Conservation (phyloP, 1,284 basidiomycete genomes). For the Leucoagaricus sp. region DNA sequence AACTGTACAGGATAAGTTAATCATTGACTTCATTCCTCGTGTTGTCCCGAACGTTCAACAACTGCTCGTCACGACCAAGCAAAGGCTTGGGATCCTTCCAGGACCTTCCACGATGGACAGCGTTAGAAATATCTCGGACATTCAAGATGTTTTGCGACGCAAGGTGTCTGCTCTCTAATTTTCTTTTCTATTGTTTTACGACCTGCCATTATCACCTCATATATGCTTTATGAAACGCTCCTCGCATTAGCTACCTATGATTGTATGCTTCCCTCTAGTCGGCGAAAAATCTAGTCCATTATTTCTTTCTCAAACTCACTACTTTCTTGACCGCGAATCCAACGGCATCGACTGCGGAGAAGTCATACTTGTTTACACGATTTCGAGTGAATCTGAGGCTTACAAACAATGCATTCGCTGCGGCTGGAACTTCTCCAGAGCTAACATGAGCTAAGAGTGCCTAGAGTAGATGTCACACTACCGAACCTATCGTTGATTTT, state of each 20-base stretch:
- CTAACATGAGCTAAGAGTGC: too few species aligned
- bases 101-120: conserved; percentile 65
- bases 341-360: not conserved
- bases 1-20: conserved; percentile 65
- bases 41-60: conserved; percentile 77
- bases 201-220: conserved; percentile 10
- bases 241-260: conserved; percentile 11
- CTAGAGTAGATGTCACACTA: not conserved
- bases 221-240: not conserved
- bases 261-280: conserved; percentile 2
- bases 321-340: too few species aligned
- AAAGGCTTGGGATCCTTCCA: conserved; percentile 73
- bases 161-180: conserved; percentile 43
- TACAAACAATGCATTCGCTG: not conserved
- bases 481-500: not conserved
- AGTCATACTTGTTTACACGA: not conserved
- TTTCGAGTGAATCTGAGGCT: not conserved
- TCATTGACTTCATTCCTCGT: conserved; percentile 76
- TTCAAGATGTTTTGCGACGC: conserved; percentile 71
- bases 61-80: conserved; percentile 74
- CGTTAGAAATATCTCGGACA: conserved; percentile 66
- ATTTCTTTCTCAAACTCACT: conserved; percentile 11
- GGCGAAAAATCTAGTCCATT: not conserved
- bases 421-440: not conserved
- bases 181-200: not conserved